Percentiles rank a stretch among this genome's conserved stretches.
Evolutionary conservation across 805 yeast species (phyloP).

Genomic region (Candida michaelii): DNA sequence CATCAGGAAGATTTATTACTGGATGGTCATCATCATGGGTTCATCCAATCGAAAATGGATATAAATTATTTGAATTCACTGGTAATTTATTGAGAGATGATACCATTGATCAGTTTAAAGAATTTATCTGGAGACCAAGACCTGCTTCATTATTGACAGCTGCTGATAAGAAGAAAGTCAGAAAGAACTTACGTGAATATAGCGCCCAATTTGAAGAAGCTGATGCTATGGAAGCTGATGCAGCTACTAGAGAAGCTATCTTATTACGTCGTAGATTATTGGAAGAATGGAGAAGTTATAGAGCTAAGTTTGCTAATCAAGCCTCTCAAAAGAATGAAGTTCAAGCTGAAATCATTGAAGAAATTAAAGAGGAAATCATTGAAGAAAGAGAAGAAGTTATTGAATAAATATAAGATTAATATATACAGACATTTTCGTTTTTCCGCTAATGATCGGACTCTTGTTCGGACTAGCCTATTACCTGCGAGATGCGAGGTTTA

Average conservation of each 20-base stretch:
- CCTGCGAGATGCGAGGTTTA: too few species aligned
- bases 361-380: conserved; percentile 70
- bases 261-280: conserved; percentile 77
- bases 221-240: conserved; percentile 94
- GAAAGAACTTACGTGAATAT: conserved; percentile 85
- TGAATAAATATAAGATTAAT: conserved; percentile 37
- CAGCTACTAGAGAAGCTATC: conserved; percentile 87
- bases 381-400: conserved; percentile 73
- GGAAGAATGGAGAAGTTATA: conserved; percentile 84
- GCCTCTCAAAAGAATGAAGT: conserved; percentile 45
- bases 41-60: conserved; percentile 87
- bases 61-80: conserved; percentile 78
- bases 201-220: conserved; percentile 90
- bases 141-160: conserved; percentile 75
- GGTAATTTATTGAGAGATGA: conserved; percentile 80
- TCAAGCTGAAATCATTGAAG: conserved; percentile 62
- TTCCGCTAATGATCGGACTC: too few species aligned
- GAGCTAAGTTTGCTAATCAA: conserved; percentile 43
- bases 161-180: conserved; percentile 83
- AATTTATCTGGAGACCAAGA: conserved; percentile 96
- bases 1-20: conserved; percentile 87
- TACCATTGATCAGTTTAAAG: conserved; percentile 76
- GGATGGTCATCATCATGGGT: conserved; percentile 87
- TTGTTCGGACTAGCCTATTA: too few species aligned
- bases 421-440: too few species aligned